Evolutionary conservation across 108 stramenopile genomes (phyloP).

Genomic region (Nitzschia sp.): DNA sequence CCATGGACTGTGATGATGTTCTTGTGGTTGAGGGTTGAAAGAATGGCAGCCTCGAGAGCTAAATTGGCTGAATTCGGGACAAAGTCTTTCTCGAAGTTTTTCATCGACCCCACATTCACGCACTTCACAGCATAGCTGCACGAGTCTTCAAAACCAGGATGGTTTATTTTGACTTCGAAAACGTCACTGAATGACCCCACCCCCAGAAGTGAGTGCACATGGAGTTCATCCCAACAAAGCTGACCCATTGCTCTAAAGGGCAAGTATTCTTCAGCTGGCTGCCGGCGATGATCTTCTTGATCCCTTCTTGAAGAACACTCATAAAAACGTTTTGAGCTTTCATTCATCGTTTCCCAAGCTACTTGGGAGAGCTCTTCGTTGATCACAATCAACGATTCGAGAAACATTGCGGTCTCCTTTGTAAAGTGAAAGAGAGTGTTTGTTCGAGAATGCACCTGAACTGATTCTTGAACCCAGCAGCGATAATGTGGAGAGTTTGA

Average conservation of each 20-base stretch:
- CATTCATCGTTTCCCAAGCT: not conserved
- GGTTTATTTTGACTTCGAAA: slow-evolving; percentile 2
- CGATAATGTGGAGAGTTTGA: too few species aligned
- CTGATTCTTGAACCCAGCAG: too few species aligned
- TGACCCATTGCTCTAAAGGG: not conserved
- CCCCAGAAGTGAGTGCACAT: not conserved
- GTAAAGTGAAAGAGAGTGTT: too few species aligned
- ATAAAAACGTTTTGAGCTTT: not conserved
- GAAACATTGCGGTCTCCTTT: too few species aligned
- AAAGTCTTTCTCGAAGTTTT: not conserved
- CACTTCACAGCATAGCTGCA: slow-evolving; percentile 19
- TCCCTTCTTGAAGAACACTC: too few species aligned
- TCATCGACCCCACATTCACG: slow-evolving; percentile 11
- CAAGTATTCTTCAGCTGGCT: too few species aligned
- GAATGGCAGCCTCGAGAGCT: slow-evolving; percentile 17
- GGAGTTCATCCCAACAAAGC: slow-evolving; percentile 1
- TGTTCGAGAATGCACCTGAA: too few species aligned
- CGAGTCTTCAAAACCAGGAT: not conserved
- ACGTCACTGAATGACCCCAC: slow-evolving; percentile 21
- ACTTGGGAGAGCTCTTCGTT: not conserved
- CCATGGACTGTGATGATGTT: slow-evolving; percentile 28
- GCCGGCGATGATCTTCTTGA: too few species aligned
- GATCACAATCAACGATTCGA: not conserved
- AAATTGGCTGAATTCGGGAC: slow-evolving; percentile 14
- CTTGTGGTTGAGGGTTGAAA: slow-evolving; percentile 20